Percentiles rank a stretch among this genome's conserved stretches.
phyloP scores from a whole-genome alignment of 495 filamentous ascomycete genomes.

The Aspergillus funiculosus region DNA sequence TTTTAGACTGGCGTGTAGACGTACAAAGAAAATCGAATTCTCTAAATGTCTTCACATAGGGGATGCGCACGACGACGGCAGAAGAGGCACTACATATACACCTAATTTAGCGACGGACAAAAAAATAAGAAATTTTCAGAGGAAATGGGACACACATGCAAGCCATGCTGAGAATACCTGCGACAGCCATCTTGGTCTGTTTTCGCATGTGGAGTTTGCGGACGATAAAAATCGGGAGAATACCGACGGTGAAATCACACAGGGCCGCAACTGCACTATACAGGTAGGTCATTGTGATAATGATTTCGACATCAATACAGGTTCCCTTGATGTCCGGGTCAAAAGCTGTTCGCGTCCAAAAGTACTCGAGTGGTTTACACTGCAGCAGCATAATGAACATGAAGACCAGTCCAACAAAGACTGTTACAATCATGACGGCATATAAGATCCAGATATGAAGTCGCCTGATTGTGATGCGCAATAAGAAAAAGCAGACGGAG shows the following conservation, averaged over 20 bases:
- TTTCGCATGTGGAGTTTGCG: slow-evolving; percentile 2
- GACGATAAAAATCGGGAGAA: slow-evolving; percentile 12
- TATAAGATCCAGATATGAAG: slow-evolving; percentile 36
- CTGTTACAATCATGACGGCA: slow-evolving; percentile 33
- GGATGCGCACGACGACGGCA: slow-evolving; percentile 38
- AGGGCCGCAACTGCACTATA: slow-evolving; percentile 9
- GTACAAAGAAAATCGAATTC: slow-evolving; percentile 39
- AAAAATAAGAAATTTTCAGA: background rate
- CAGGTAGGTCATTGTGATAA: slow-evolving; percentile 30
- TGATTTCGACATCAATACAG: slow-evolving; percentile 35
- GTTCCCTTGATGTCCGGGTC: slow-evolving; percentile 29
- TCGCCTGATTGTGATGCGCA: slow-evolving; percentile 38
- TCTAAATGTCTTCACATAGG: slow-evolving; percentile 34
- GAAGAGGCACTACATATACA: slow-evolving; percentile 28
- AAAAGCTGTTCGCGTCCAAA: slow-evolving; percentile 31
- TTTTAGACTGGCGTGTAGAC: background rate
- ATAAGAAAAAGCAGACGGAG: slow-evolving; percentile 42
- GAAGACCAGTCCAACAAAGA: slow-evolving; percentile 31
- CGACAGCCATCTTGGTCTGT: slow-evolving; percentile 7
- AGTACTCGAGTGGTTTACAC: slow-evolving; percentile 38
- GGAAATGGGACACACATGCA: slow-evolving; percentile 30
- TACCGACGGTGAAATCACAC: slow-evolving; percentile 10
- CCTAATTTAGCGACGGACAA: slow-evolving; percentile 1
- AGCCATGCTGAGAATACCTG: slow-evolving; percentile 8
- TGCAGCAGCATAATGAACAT: slow-evolving; percentile 41